Evolutionary conservation across 2,329 filamentous ascomycete species (phyloP), one percentile per base, ranked within the genome.

Genomic region (Leptographium procerum): DNA sequence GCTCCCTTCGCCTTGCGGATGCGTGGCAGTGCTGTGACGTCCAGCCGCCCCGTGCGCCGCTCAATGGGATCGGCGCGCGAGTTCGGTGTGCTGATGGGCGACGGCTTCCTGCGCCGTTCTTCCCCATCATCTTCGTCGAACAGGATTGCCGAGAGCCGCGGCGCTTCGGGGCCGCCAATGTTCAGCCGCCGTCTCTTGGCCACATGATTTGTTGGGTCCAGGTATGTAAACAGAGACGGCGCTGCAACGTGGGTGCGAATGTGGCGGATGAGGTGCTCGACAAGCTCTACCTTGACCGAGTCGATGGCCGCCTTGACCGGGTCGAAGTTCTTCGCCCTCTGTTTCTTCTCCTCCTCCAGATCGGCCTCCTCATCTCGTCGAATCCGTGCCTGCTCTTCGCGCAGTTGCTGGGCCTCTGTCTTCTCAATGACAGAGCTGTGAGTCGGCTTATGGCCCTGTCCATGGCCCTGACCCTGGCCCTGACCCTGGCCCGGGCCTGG

Each of bases 201-300:
- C 2, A 78, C 77, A 70, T 96, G 91, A 59, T 90, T 88, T 57
- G 81, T 81, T 4, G 94, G 91, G 63, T 96, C 86, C 59, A 99
- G 81, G 66, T 86, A 91, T 48, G 90, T 83, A 64, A 89, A 87
- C 43, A 99, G 77, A 50, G 85, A 81, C 3, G 91, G 90, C 8
- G 86, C 88, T 10, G 89, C 91, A 53, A 97, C 85, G 65, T 92
- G 88, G 51, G 87, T 88, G 65, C 91, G 91, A 67, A 97, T 88
- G 69, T 96, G 91, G 63, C 88, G 84, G 62, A 97, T 84, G 40
- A 99, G 76, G 69, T 95, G 94, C 68, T 95, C 88, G 60, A 83
- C 85, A 68, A 99, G 77, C 69, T 97, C 91, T 57, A 84, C 82
- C 56, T 87, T 82, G 57, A 96, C 81, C 51, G 88, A 81, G 61